Conservation (phyloP, 495 filamentous ascomycete genomes). For the Tuber indicum region DNA sequence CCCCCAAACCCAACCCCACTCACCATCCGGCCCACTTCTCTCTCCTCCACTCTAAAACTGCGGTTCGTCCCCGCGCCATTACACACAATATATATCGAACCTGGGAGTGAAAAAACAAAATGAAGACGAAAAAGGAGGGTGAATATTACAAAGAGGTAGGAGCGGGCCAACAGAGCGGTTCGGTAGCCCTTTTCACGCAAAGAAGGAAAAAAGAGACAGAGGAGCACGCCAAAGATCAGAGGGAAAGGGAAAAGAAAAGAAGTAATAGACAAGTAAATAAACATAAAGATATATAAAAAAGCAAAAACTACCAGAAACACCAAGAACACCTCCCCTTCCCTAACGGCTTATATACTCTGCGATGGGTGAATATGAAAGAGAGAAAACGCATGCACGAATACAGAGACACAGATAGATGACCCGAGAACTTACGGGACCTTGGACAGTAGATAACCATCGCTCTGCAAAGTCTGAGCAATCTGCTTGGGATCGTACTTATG, state of each 20-base stretch:
- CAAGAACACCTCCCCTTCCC: neutral
- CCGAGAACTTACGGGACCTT: neutral
- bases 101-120: neutral
- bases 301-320: neutral
- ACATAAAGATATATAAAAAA: neutral
- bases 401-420: neutral
- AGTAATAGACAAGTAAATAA: neutral
- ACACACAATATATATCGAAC: neutral
- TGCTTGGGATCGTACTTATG: constrained; percentile 46
- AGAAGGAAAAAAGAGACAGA: neutral
- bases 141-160: neutral
- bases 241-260: neutral
- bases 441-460: constrained; percentile 9
- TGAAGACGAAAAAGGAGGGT: neutral
- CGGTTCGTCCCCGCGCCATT: neutral
- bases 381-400: neutral
- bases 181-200: neutral
- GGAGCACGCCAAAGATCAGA: neutral
- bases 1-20: neutral
- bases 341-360: neutral
- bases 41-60: neutral
- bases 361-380: neutral
- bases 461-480: constrained; percentile 44
- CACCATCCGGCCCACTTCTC: neutral
- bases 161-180: neutral